Base-by-base conservation (phyloP, 441 rosid genomes). In the Isatis lusitanica region DNA sequence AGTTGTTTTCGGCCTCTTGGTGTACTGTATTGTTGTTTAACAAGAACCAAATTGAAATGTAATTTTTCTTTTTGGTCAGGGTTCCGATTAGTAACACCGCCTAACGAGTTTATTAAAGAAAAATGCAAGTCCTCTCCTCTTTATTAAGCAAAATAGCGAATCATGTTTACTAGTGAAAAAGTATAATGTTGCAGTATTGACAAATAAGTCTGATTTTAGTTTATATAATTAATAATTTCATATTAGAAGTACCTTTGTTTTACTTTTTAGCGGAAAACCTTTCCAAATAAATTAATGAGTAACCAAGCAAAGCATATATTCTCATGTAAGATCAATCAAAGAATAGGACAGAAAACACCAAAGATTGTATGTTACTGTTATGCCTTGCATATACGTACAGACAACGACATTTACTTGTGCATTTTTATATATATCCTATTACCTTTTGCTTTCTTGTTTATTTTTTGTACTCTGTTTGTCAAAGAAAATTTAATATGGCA, bases 241-340 rank as follows among this genome's bases (percentile, higher is more conserved):
- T 30, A 38, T 8, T 35, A 55, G 26, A 43, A 72, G 48, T 63
- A 35, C 53, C 36, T 63, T 48, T 50, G 50, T 18, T 30, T 28
- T 4, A 17, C 26, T 60, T 71, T 71, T 9, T 21, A 43, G 8
- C 36, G 52, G 28, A 61, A 16, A 70, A 47, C 31, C 24, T 52
- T 21, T 44, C 42, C 15, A 46, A 46, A 63, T 55, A 53, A 56
- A 66, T 24, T 47, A 57, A 73, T 7, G 52, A 66, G 58, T 46
- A 66, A 66, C 71, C 16, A 74, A 74, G 77, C 52, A 58, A 74
- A 66, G 77, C 28, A 74, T 58, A 74, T 66, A 58, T 66, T 74
- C 72, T 28, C 9, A 36, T 17, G 51, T 4, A 66, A 47, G 59
- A 52, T 42, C 46, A 63, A 72, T 53, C 30, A 63, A 72, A 72